Base-by-base conservation (phyloP, 2,329 filamentous ascomycete genomes). In the Trichophyton mentagrophytes region DNA sequence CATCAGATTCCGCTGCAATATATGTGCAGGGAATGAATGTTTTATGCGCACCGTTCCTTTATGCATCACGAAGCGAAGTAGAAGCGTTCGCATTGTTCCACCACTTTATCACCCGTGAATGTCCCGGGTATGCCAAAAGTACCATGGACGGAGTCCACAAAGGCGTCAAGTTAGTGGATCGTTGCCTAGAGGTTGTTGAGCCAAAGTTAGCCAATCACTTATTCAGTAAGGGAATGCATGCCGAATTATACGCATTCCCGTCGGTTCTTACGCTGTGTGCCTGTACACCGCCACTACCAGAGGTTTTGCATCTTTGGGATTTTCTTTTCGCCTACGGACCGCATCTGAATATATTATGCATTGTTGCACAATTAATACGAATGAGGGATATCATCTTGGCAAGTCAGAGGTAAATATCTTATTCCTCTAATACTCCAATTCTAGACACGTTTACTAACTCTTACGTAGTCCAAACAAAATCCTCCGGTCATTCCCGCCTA, bases 1-100 rank as follows among this genome's bases (percentile, higher is more conserved):
- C 60, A 61, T 65, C 63, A 55, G 61, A 64, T 60, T 62, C 63
- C 40, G 82, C 89, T 9, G 89, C 90, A 36, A 91, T 89, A 46
- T 99, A 99, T 68, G 92, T 99, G 1, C 93, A 99, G 74, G 93
- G 93, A 66, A 97, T 99, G 92, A 99, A 99, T 71, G 93, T 99
- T 46, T 82, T 99, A 15, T 92, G 91, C 8, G 93, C 93, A 0
- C 93, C 93, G 0, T 96, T 99, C 70, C 80, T 99, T 53, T 99
- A 99, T 72, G 90, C 90, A 3, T 91, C 93, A 1, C 86, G 90
- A 61, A 96, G 90, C 72, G 93, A 99, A 76, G 87, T 91, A 5
- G 91, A 99, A 75, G 93, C 93, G 1, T 99, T 95, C 68, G 86
- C 89, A 3, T 87, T 90, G 1, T 96, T 99, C 68, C 85, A 95